phyloP scores from a whole-genome alignment of 805 yeast species.

The Metschnikowia lochheadii region DNA sequence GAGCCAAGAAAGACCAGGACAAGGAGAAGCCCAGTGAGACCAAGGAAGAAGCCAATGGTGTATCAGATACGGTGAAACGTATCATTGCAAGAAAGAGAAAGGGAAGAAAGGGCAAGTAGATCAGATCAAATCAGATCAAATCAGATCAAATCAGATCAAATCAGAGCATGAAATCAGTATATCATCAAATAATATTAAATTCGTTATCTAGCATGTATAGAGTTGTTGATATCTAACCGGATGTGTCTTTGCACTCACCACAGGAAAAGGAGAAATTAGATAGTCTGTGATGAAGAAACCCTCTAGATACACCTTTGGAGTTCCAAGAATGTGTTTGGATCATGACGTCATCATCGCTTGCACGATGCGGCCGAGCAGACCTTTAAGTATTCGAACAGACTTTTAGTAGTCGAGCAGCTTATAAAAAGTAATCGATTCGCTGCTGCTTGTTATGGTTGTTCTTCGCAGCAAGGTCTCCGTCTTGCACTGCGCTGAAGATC shows the following conservation, averaged over 20 bases:
- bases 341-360: slow-evolving; percentile 1
- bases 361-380: background rate
- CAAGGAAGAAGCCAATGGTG: slow-evolving; percentile 25
- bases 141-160: background rate
- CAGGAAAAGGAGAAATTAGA: slow-evolving; percentile 1
- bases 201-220: slow-evolving; percentile 2
- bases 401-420: background rate
- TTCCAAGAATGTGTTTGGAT: background rate
- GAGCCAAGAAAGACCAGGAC: slow-evolving; percentile 18
- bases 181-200: slow-evolving; percentile 5
- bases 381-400: background rate
- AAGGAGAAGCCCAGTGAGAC: slow-evolving; percentile 15
- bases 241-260: background rate
- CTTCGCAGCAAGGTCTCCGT: slow-evolving; percentile 50
- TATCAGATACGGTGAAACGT: slow-evolving; percentile 55
- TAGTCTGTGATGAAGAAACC: background rate
- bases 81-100: slow-evolving; percentile 67
- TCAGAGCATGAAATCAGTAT: background rate
- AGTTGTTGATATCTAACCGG: background rate
- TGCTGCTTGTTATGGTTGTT: slow-evolving; percentile 39
- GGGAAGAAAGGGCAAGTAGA: slow-evolving; percentile 49
- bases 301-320: background rate
- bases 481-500: slow-evolving; percentile 94
- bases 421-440: slow-evolving; percentile 44
- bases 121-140: background rate